These are phyloP conservation scores for Neonectria coccinea DNA, from an alignment of 2,329 filamentous ascomycete genomes.

Conservation along the genomic window DNA sequence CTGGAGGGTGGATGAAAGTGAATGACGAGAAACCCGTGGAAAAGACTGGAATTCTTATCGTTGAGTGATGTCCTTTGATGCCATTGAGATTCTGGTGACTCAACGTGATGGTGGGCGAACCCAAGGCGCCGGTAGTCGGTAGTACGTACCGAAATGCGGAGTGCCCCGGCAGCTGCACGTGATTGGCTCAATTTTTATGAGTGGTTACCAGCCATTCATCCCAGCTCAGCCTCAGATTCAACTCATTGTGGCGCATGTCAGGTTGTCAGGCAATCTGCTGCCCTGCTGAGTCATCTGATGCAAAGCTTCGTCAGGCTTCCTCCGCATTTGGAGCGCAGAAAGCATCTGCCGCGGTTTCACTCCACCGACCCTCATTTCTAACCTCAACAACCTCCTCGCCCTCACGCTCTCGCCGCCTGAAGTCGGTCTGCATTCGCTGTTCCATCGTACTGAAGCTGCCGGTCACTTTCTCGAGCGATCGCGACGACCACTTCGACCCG, in stretches of 20 bases:
- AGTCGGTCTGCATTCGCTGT: constrained; percentile 50
- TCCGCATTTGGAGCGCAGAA: constrained; percentile 31
- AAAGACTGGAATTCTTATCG: constrained; percentile 10
- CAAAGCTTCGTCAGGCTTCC: constrained; percentile 19
- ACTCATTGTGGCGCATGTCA: constrained; percentile 15
- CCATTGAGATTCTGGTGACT: constrained; percentile 43
- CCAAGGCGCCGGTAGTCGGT: background rate
- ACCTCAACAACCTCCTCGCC: constrained; percentile 44
- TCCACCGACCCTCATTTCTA: constrained; percentile 33
- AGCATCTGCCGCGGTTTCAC: constrained; percentile 30
- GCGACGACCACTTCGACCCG: constrained; percentile 50
- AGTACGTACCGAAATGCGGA: constrained; percentile 39
- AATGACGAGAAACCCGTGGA: constrained; percentile 9
- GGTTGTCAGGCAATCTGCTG: constrained; percentile 4
- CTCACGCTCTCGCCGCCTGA: constrained; percentile 51
- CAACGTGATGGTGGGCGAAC: constrained; percentile 29
- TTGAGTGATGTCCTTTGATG: constrained; percentile 32
- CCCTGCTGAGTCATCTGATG: constrained; percentile 35
- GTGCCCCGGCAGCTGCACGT: constrained; percentile 24
- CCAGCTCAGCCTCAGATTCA: background rate
- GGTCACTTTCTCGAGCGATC: constrained; percentile 38
- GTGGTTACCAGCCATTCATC: constrained; percentile 7
- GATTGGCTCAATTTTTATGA: constrained; percentile 38
- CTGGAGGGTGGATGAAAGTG: background rate
- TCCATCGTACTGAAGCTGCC: constrained; percentile 32